Evolutionary conservation across 148 eudicot species (phyloP).

Genomic region (Rhododendron vialii): DNA sequence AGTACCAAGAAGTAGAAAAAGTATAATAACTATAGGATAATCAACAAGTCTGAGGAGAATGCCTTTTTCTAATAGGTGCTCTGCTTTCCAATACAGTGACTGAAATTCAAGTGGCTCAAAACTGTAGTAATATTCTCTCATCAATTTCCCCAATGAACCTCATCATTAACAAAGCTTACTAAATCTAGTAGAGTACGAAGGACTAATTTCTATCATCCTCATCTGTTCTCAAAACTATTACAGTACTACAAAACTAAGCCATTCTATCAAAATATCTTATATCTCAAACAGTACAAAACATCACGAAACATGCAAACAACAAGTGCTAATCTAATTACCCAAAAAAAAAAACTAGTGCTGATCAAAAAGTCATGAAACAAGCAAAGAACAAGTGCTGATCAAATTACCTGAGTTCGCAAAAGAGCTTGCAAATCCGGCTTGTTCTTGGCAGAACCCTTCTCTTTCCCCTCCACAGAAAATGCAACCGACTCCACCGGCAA

Average conservation of each 20-base stretch:
- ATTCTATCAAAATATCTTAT: background rate
- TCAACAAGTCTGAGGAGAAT: background rate
- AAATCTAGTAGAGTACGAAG: background rate
- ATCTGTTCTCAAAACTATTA: background rate
- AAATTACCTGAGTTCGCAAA: slow-evolving; percentile 83
- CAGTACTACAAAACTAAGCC: background rate
- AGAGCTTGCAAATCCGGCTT: slow-evolving; percentile 73
- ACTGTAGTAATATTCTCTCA: background rate
- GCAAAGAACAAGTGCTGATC: background rate
- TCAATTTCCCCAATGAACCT: background rate
- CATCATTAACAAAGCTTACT: background rate
- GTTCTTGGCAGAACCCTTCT: slow-evolving; percentile 33
- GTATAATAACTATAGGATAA: background rate
- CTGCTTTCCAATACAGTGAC: background rate
- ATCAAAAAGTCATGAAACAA: background rate
- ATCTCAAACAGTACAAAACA: background rate
- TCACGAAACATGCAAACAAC: background rate
- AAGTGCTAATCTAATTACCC: slow-evolving; percentile 31
- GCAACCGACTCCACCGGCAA: slow-evolving; percentile 18
- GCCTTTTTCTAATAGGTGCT: background rate
- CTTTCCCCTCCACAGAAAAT: slow-evolving; percentile 30
- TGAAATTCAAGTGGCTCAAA: background rate
- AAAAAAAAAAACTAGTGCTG: no score
- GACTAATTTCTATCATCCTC: background rate
- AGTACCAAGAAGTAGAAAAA: background rate